Evolutionary conservation across 192 early-diverging fungal species (phyloP).

Genomic region (Haplosporangium gracile): DNA sequence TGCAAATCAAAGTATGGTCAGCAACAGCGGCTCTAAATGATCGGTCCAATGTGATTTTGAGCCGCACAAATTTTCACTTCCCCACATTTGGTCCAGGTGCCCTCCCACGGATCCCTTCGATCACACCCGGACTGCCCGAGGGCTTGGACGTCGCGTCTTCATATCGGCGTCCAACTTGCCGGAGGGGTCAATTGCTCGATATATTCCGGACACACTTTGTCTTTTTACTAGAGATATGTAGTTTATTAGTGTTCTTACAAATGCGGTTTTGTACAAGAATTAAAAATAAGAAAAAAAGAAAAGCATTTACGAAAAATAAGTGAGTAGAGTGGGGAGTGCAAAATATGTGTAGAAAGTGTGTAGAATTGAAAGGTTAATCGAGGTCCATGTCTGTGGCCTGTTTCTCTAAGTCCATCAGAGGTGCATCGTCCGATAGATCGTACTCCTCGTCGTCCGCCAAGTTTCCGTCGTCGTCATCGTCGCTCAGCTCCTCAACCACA

Average conservation of each 20-base stretch:
- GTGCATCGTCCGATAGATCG: constrained; percentile 7
- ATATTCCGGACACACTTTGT: no score
- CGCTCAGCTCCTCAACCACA: constrained; percentile 27
- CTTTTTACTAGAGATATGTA: neutral
- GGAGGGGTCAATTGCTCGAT: neutral
- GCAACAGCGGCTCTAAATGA: neutral
- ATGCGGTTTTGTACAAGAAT: neutral
- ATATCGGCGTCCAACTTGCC: neutral
- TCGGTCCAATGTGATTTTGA: constrained; percentile 34
- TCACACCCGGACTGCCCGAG: neutral
- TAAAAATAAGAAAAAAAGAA: neutral
- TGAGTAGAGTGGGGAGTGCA: neutral
- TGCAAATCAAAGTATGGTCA: no score
- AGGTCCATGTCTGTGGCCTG: constrained; percentile 47
- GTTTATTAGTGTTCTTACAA: constrained; percentile 3
- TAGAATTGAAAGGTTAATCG: constrained; percentile 3
- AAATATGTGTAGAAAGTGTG: neutral
- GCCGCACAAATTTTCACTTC: constrained; percentile 11
- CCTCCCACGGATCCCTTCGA: constrained; percentile 1
- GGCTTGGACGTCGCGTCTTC: neutral
- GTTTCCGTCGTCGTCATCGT: constrained; percentile 35
- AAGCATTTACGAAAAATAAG: neutral
- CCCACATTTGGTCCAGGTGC: constrained; percentile 9
- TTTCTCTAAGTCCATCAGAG: constrained; percentile 26
- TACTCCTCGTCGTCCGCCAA: constrained; percentile 39